Evolutionary conservation across 148 eudicot species (phyloP).

Genomic region (Fagopyrum tataricum): DNA sequence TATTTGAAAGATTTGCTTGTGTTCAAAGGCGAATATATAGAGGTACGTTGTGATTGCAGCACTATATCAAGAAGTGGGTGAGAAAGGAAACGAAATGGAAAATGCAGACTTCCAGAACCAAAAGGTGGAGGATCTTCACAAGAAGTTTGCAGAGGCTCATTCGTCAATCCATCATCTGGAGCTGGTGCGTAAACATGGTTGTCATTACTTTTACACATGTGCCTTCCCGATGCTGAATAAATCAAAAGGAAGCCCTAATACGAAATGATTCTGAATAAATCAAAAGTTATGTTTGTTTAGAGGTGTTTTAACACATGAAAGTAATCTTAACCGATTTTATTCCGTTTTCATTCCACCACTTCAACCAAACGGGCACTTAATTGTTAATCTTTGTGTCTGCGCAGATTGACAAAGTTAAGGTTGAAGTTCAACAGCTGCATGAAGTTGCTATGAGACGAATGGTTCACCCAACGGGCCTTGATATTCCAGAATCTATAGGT

Average conservation of each 20-base stretch:
- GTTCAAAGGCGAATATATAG: not conserved
- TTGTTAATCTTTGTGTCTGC: not conserved
- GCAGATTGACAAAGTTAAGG: slow-evolving; percentile 53
- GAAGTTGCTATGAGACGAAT: slow-evolving; percentile 52
- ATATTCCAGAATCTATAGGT: slow-evolving; percentile 94
- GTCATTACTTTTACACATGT: slow-evolving; percentile 16
- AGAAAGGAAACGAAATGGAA: slow-evolving; percentile 60
- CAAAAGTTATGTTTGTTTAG: too few relatives aligned
- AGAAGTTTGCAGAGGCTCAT: slow-evolving; percentile 59
- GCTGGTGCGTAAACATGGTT: slow-evolving; percentile 32
- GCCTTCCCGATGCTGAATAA: not conserved
- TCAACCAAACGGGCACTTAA: too few relatives aligned
- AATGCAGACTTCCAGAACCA: slow-evolving; percentile 62
- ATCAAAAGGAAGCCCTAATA: too few relatives aligned
- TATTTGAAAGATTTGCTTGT: too few relatives aligned
- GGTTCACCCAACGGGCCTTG: slow-evolving; percentile 55
- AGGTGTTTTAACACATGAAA: too few relatives aligned
- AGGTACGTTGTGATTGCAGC: slow-evolving; percentile 36
- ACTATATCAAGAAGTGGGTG: slow-evolving; percentile 72
- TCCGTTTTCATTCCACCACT: too few relatives aligned
- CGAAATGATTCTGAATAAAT: too few relatives aligned
- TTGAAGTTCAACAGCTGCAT: slow-evolving; percentile 42
- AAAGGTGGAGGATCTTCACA: slow-evolving; percentile 67
- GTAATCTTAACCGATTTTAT: too few relatives aligned
- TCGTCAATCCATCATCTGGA: slow-evolving; percentile 67